Conservation (phyloP, 179 eudicot genomes). For the Carnegiea gigantea region DNA sequence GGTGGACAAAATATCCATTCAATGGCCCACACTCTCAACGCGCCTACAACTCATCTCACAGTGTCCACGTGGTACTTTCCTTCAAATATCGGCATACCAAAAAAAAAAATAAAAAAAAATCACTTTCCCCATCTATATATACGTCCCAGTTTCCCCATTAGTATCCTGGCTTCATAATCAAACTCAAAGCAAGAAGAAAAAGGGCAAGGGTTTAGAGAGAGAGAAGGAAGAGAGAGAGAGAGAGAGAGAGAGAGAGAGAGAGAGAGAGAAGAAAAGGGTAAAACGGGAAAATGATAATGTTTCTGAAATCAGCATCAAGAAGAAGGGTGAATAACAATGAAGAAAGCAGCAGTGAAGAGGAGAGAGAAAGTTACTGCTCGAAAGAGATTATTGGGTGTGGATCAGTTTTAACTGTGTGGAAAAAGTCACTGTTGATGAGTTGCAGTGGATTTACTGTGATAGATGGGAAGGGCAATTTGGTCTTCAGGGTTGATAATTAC, state of each 20-base stretch:
- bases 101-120: not conserved
- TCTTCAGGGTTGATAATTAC: slow-evolving; percentile 44
- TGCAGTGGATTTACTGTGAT: slow-evolving; percentile 48
- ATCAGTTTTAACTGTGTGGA: slow-evolving; percentile 41
- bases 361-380: not conserved
- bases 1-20: not conserved
- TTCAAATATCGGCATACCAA: slow-evolving; percentile 26
- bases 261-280: not conserved
- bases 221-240: not conserved
- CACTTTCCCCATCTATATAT: slow-evolving; percentile 21
- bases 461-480: slow-evolving; percentile 36
- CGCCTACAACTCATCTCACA: not conserved
- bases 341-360: not conserved
- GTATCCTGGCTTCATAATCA: not conserved
- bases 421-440: slow-evolving; percentile 38
- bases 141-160: not conserved
- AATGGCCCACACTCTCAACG: slow-evolving; percentile 5
- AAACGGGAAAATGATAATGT: slow-evolving; percentile 14
- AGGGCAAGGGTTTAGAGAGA: not conserved
- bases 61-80: slow-evolving; percentile 29
- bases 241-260: not conserved
- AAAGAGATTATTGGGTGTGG: not conserved
- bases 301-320: slow-evolving; percentile 22
- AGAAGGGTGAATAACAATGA: slow-evolving; percentile 26
- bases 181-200: not conserved